Conservation (phyloP, 495 filamentous ascomycete species). For the Neurospora sp. region DNA sequence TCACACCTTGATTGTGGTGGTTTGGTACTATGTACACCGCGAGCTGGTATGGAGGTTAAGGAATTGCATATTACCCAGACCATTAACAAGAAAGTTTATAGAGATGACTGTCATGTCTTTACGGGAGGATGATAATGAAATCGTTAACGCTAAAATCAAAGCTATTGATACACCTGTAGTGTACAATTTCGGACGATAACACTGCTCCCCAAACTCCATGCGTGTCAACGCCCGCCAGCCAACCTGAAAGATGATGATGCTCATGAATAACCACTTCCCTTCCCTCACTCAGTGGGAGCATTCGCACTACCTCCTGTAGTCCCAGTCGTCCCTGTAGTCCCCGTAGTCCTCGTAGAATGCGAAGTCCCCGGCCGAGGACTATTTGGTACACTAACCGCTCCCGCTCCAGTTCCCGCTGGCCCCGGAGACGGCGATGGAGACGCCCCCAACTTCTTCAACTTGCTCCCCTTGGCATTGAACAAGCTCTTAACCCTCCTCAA, state of each 20-base stretch:
- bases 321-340: not conserved
- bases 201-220: not conserved
- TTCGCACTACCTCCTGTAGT: not conserved
- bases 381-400: not conserved
- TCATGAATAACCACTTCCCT: not conserved
- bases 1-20: not conserved
- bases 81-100: not conserved
- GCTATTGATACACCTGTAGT: not conserved
- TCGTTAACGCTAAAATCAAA: not conserved
- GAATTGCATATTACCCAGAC: not conserved
- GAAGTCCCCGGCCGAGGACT: conserved; percentile 21
- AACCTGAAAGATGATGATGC: not conserved
- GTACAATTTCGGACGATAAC: not conserved
- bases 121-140: not conserved
- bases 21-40: not conserved
- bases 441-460: conserved; percentile 23
- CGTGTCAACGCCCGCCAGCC: not conserved
- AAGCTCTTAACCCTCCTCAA: conserved; percentile 46
- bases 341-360: conserved; percentile 8
- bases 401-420: not conserved
- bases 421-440: conserved; percentile 17
- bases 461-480: conserved; percentile 45
- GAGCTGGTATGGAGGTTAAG: too few species aligned
- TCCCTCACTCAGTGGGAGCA: not conserved
- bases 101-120: not conserved